phyloP scores from a whole-genome alignment of 768 basidiomycete genomes.

The Lentinula edodes region DNA sequence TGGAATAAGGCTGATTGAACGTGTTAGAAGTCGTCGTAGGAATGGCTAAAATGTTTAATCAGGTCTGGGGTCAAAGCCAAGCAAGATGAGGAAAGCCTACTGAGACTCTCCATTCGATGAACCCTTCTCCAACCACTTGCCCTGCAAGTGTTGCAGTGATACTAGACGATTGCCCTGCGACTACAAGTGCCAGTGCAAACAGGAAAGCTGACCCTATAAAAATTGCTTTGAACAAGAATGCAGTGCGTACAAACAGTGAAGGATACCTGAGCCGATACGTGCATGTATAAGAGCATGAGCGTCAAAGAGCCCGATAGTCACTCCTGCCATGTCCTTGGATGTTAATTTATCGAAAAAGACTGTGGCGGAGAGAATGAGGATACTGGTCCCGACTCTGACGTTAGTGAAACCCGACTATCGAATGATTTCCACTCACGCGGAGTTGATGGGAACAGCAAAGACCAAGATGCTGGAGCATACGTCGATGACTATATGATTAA shows the following conservation, averaged over 20 bases:
- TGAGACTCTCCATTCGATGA: slow-evolving; percentile 71
- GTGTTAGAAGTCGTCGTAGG: slow-evolving; percentile 64
- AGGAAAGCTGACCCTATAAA: slow-evolving; percentile 53
- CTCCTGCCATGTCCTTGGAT: slow-evolving; percentile 22
- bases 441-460: slow-evolving; percentile 74
- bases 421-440: slow-evolving; percentile 36
- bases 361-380: slow-evolving; percentile 67
- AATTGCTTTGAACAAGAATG: slow-evolving; percentile 2
- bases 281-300: slow-evolving; percentile 56
- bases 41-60: slow-evolving; percentile 32
- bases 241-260: background rate
- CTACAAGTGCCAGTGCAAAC: slow-evolving; percentile 73
- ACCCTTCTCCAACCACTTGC: slow-evolving; percentile 77
- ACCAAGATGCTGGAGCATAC: slow-evolving; percentile 54
- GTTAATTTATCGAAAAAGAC: slow-evolving; percentile 47
- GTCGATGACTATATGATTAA: slow-evolving; percentile 53
- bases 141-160: slow-evolving; percentile 77
- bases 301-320: slow-evolving; percentile 64
- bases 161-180: slow-evolving; percentile 72
- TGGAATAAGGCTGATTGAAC: slow-evolving; percentile 65
- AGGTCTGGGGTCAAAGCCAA: background rate
- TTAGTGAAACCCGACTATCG: background rate
- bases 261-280: slow-evolving; percentile 52
- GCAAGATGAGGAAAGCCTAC: slow-evolving; percentile 15
- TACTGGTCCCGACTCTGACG: slow-evolving; percentile 29